phyloP scores from a whole-genome alignment of 306 rosid species.

The Cicer cuneatum region DNA sequence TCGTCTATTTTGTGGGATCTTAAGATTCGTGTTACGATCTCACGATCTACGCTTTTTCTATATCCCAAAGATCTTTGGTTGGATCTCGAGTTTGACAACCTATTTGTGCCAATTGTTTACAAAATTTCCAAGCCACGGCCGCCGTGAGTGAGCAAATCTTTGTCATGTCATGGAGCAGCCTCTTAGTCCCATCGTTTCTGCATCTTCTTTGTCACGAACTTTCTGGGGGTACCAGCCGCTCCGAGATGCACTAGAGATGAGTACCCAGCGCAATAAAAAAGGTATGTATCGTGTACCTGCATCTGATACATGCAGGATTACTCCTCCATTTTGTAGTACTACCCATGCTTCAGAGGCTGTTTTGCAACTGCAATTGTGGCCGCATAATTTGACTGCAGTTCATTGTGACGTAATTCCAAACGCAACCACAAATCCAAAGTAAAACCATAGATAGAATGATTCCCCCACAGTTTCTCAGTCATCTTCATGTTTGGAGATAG shows the following conservation, averaged over 20 bases:
- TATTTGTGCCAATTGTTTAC: not conserved
- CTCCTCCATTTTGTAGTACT: not conserved
- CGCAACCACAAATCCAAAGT: not conserved
- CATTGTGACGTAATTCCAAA: not conserved
- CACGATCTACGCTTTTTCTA: too few relatives aligned
- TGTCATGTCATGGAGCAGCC: not conserved
- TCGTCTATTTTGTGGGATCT: too few relatives aligned
- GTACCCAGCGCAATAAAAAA: not conserved
- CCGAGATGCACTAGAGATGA: not conserved
- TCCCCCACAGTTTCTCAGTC: slow-evolving; percentile 1
- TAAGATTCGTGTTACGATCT: too few relatives aligned
- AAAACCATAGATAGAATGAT: not conserved
- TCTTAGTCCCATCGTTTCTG: not conserved
- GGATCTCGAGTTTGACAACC: too few relatives aligned
- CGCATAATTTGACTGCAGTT: not conserved
- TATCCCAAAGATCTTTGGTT: too few relatives aligned
- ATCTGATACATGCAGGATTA: not conserved
- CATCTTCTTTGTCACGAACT: not conserved
- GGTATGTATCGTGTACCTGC: not conserved
- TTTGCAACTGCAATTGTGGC: not conserved
- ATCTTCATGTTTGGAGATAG: not conserved
- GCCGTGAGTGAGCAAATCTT: not conserved
- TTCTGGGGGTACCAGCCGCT: too few relatives aligned
- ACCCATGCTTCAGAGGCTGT: not conserved
- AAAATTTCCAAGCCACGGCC: not conserved